These are phyloP conservation scores for Blastobotrys malaysiensis DNA, from an alignment of 1,139 yeast genomes.

Conservation along the genomic window DNA sequence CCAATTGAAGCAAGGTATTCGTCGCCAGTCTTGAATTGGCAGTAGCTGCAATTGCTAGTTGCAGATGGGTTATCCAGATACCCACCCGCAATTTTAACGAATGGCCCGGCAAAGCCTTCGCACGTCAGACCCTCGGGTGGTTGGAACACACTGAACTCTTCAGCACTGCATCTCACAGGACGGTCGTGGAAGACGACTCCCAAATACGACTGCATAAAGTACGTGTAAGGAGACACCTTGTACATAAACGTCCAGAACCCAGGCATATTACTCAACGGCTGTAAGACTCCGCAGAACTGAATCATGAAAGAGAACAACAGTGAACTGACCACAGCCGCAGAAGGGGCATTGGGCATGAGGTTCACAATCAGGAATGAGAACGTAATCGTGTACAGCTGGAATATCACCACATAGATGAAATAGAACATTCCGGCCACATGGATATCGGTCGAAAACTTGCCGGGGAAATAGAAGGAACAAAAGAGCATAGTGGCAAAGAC, in stretches of 20 bases:
- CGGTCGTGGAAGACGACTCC: constrained; percentile 48
- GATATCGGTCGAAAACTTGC: constrained; percentile 42
- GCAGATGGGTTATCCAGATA: constrained; percentile 49
- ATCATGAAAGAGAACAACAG: constrained; percentile 49
- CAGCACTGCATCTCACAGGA: constrained; percentile 45
- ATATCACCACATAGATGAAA: constrained; percentile 48
- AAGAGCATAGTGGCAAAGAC: constrained; percentile 49
- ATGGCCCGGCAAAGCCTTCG: constrained; percentile 41
- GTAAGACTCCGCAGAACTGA: constrained; percentile 57
- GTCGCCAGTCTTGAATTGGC: constrained; percentile 49
- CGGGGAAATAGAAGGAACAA: constrained; percentile 53
- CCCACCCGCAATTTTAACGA: constrained; percentile 41
- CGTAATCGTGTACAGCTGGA: constrained; percentile 52
- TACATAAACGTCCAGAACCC: constrained; percentile 64
- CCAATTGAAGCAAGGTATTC: constrained; percentile 44
- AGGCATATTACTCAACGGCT: constrained; percentile 53
- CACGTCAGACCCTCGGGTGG: constrained; percentile 63
- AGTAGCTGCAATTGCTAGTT: constrained; percentile 51
- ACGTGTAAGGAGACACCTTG: constrained; percentile 61
- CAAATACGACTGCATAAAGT: constrained; percentile 53
- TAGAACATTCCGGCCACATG: constrained; percentile 52
- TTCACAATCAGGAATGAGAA: constrained; percentile 52
- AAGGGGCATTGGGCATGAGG: constrained; percentile 56
- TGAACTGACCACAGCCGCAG: constrained; percentile 54
- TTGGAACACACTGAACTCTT: constrained; percentile 47